These are phyloP conservation scores for Eucommia ulmoides DNA, from an alignment of 257 asterid genomes.

Conservation along the genomic window DNA sequence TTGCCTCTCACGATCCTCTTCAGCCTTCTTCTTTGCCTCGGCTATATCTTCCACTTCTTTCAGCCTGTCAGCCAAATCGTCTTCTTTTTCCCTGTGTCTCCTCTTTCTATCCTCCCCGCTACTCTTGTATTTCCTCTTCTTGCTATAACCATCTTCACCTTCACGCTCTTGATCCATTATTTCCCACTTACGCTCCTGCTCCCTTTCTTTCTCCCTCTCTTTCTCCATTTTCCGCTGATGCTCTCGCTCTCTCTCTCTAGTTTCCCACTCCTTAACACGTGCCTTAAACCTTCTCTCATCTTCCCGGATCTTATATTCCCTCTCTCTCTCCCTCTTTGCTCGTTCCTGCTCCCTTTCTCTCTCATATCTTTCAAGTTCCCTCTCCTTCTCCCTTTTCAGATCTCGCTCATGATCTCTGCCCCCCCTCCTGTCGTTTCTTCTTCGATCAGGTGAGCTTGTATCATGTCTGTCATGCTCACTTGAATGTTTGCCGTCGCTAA, in stretches of 20 bases:
- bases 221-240: constrained; percentile 83
- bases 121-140: constrained; percentile 72
- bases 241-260: constrained; percentile 86
- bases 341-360: constrained; percentile 93
- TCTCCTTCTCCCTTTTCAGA: constrained; percentile 66
- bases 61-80: constrained; percentile 64
- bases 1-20: constrained; percentile 45
- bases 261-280: constrained; percentile 98
- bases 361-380: constrained; percentile 89
- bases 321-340: constrained; percentile 88
- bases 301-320: constrained; percentile 82
- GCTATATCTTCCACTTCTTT: constrained; percentile 85
- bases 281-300: constrained; percentile 88
- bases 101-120: constrained; percentile 83
- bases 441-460: constrained; percentile 74
- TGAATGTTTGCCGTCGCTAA: constrained; percentile 53
- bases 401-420: constrained; percentile 78
- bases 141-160: constrained; percentile 63
- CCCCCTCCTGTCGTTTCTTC: constrained; percentile 56
- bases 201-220: constrained; percentile 84
- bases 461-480: constrained; percentile 59
- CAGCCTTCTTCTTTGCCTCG: constrained; percentile 60
- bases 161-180: constrained; percentile 75
- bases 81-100: constrained; percentile 85
- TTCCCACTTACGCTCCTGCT: constrained; percentile 80